Conservation (phyloP, 2,329 filamentous ascomycete species). For the Uncinocarpus reesii region DNA sequence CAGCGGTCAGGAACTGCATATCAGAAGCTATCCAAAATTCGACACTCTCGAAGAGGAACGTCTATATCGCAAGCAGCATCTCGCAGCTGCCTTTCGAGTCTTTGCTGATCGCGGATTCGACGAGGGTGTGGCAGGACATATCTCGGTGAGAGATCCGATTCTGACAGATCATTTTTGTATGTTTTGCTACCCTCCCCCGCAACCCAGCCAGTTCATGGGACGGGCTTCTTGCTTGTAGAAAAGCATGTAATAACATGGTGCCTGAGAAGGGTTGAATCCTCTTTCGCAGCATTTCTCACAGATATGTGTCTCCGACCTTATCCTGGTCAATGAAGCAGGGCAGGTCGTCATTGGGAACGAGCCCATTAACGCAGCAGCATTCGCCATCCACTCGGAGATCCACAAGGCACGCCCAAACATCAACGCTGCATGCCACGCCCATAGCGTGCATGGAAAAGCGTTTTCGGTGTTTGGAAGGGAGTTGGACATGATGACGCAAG, state of each 20-base stretch:
- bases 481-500: conserved; percentile 39
- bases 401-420: conserved; percentile 39
- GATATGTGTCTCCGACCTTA: conserved; percentile 39
- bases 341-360: conserved; percentile 35
- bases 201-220: too few species aligned
- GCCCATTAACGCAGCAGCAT: conserved; percentile 38
- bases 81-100: conserved; percentile 20
- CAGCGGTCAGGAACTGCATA: background rate
- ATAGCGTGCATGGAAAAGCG: conserved; percentile 37
- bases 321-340: conserved; percentile 37
- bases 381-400: conserved; percentile 41
- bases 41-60: background rate
- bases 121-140: conserved; percentile 18
- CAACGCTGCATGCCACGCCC: conserved; percentile 37
- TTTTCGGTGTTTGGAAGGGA: conserved; percentile 33
- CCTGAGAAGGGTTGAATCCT: conserved; percentile 31
- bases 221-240: background rate
- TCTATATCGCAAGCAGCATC: background rate
- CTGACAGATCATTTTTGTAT: background rate
- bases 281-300: conserved; percentile 35
- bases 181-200: background rate
- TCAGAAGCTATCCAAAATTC: background rate
- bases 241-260: conserved; percentile 16
- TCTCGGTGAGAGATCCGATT: background rate
- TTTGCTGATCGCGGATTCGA: conserved; percentile 20